A percentile compares a stretch with the other conserved stretches of the same genome.
These are phyloP conservation scores for Phaeosphaeriaceae sp. DNA, from an alignment of 2,329 filamentous ascomycete species.

Conservation along the genomic window DNA sequence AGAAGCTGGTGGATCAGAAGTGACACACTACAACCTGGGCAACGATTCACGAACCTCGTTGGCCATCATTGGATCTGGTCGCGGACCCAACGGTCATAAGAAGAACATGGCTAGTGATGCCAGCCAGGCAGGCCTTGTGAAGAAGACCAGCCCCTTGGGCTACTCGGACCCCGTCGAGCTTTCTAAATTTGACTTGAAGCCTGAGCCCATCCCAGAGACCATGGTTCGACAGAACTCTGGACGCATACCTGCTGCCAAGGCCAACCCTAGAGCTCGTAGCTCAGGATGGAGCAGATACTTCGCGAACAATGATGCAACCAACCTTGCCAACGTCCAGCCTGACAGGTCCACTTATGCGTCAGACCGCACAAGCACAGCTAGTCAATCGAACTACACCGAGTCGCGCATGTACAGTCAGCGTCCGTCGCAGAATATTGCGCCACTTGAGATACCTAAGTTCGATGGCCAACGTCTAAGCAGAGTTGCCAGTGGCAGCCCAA, in stretches of 20 bases:
- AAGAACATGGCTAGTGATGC: conserved; percentile 65
- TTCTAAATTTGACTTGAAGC: conserved; percentile 53
- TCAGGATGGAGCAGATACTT: conserved; percentile 83
- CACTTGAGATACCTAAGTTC: conserved; percentile 61
- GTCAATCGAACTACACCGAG: conserved; percentile 60
- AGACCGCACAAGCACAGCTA: conserved; percentile 48
- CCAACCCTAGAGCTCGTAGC: conserved; percentile 54
- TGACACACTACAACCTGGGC: conserved; percentile 39
- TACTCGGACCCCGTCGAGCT: conserved; percentile 54
- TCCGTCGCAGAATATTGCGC: conserved; percentile 74
- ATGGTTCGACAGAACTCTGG: conserved; percentile 48
- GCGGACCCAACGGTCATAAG: conserved; percentile 58
- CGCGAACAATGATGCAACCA: conserved; percentile 72
- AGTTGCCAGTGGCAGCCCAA: conserved; percentile 74
- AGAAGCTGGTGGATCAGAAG: conserved; percentile 56
- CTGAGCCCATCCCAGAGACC: conserved; percentile 37
- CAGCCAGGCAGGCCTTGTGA: conserved; percentile 67
- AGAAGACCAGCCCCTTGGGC: conserved; percentile 57
- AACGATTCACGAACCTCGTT: conserved; percentile 53
- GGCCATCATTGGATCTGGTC: conserved; percentile 61
- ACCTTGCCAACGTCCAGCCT: conserved; percentile 66
- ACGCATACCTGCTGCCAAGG: conserved; percentile 28
- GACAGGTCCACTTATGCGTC: conserved; percentile 52
- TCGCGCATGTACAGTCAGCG: conserved; percentile 62
- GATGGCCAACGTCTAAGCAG: conserved; percentile 70